Conservation (phyloP, 768 basidiomycete species). For the Rhizopogon salebrosus region DNA sequence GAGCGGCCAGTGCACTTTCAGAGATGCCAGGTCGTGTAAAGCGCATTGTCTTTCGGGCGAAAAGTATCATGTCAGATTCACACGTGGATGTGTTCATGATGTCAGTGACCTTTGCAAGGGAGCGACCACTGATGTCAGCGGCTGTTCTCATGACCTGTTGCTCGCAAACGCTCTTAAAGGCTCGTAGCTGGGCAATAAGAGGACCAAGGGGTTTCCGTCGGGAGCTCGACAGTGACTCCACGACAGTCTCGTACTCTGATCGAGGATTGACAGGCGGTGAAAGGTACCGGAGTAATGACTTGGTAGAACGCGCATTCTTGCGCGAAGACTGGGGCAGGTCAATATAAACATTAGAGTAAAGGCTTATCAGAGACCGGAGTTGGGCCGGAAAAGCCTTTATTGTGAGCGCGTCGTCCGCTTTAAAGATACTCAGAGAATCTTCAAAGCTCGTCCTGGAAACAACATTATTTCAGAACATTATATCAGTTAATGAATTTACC, state of each 20-base stretch:
- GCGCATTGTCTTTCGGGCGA: constrained; percentile 66
- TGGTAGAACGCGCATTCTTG: constrained; percentile 31
- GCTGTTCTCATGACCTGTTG: constrained; percentile 75
- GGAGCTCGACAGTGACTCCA: constrained; percentile 47
- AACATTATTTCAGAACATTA: constrained; percentile 1
- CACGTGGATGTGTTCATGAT: not conserved
- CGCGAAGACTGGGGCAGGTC: constrained; percentile 40
- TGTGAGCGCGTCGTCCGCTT: constrained; percentile 67
- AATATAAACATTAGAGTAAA: constrained; percentile 47
- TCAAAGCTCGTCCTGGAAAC: constrained; percentile 56
- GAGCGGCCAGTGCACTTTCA: constrained; percentile 64
- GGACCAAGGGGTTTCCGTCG: constrained; percentile 52
- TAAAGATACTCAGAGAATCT: constrained; percentile 64
- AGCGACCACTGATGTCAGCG: constrained; percentile 81
- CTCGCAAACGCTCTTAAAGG: constrained; percentile 78
- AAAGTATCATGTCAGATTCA: not conserved
- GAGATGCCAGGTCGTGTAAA: constrained; percentile 54
- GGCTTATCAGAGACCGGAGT: constrained; percentile 49
- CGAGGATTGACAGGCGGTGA: constrained; percentile 18
- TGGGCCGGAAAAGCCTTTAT: constrained; percentile 51
- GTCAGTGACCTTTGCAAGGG: constrained; percentile 70
- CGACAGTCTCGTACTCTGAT: constrained; percentile 49
- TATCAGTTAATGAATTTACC: constrained; percentile 26
- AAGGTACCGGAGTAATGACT: constrained; percentile 53
- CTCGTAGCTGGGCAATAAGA: constrained; percentile 65